Base-by-base conservation (phyloP, 768 basidiomycete species). In the Boletus sensibilis region DNA sequence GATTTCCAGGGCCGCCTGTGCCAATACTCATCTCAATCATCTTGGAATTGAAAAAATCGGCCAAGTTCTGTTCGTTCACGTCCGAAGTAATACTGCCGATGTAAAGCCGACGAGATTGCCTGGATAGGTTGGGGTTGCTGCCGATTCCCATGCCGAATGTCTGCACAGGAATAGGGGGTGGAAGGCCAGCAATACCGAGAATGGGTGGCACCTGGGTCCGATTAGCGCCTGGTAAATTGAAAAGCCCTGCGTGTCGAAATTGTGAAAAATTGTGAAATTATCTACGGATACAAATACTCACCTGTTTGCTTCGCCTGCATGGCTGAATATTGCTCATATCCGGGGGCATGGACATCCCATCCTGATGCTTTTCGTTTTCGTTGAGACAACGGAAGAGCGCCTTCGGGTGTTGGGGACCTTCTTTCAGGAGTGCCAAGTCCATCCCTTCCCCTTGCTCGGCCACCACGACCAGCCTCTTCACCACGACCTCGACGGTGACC, bases 261-360 rank as follows among this genome's bases (percentile, higher is more conserved):
- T 23, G 62, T 60, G 33, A 59, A 55, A 53, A 20, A 49, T 21
- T 33, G 49, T 55, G 16, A 33, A 25, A 47, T 48, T 35, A 47
- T 31, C 29, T 23, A 1, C 11, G 38, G 20, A 49, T 27, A 8
- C 6, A 31, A 49, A 55, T 37, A 46, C 79, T 49, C 62, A 93
- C 96, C 97, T 41, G 95, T 98, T 76, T 94, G 90, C 74, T 99
- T 99, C n/a, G 97, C 97, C 70, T 98, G 94, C 79, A 94, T 82
- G 16, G 96, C 94, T 5, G 88, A 88, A 65, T 97, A 92, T 63
- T 91, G 90, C 67, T 98, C 96, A 61, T 97, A 98, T 5, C 94
- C 94, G 4, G 92, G 90, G 18, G 95, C 92, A 72, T 94, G 90
- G 21, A 97, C 88, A 72, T 99, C 94, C 97, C 97, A 99, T 0